A percentile compares a stretch with the other conserved stretches of the same genome.
Conservation (phyloP, 2,329 filamentous ascomycete species). For the Cladosporium oxysporum region DNA sequence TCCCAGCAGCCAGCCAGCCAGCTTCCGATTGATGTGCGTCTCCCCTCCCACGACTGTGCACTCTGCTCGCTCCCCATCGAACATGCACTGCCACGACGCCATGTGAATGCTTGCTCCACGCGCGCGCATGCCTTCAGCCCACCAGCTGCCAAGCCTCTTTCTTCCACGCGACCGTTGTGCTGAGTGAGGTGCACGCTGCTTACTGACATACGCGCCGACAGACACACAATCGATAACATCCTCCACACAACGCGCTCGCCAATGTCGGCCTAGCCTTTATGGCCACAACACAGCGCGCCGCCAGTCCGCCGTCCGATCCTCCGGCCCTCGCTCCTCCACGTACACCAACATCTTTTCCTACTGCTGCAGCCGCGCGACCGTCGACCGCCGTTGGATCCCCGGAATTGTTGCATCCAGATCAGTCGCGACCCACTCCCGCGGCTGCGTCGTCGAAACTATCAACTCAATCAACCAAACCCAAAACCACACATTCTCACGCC, state of each 20-base stretch:
- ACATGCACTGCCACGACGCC: conserved; percentile 10
- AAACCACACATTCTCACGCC: neutral
- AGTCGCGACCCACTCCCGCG: conserved; percentile 23
- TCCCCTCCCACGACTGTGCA: neutral
- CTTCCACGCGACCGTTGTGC: neutral
- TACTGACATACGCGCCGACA: conserved; percentile 12
- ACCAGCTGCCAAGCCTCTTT: conserved; percentile 15
- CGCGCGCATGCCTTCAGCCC: conserved; percentile 7
- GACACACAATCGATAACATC: conserved; percentile 8
- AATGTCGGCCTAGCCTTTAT: conserved; percentile 37
- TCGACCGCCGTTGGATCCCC: conserved; percentile 28
- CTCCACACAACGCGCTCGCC: neutral
- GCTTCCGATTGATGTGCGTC: conserved; percentile 7
- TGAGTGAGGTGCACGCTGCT: conserved; percentile 15
- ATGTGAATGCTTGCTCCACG: conserved; percentile 11
- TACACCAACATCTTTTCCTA: conserved; percentile 42
- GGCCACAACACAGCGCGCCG: conserved; percentile 47
- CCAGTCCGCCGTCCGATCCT: conserved; percentile 46
- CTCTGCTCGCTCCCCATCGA: neutral
- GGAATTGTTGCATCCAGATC: conserved; percentile 29
- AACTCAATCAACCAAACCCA: conserved; percentile 1
- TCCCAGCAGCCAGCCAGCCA: neutral
- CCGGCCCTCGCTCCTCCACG: conserved; percentile 41
- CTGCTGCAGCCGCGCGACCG: conserved; percentile 29
- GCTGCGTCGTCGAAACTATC: conserved; percentile 18